Evolutionary conservation across 2,329 filamentous ascomycete genomes (phyloP).

Genomic region (Colletotrichum tanaceti): DNA sequence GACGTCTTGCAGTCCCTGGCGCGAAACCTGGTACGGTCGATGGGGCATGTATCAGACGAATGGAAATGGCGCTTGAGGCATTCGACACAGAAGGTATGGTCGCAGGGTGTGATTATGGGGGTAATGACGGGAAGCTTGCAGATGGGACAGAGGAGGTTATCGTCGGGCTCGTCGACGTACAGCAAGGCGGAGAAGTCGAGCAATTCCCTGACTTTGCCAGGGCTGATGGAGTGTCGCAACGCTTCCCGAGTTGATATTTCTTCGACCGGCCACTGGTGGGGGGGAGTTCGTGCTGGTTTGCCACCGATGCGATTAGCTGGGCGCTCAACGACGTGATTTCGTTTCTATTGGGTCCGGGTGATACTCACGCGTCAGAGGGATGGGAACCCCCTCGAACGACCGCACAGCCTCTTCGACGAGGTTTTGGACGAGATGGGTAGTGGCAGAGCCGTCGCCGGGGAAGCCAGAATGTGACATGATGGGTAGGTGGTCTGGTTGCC

Average conservation of each 20-base stretch:
- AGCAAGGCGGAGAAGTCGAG: conserved; percentile 60
- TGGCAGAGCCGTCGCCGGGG: conserved; percentile 24
- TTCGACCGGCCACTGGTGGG: conserved; percentile 35
- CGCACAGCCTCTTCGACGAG: conserved; percentile 36
- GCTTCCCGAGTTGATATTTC: conserved; percentile 35
- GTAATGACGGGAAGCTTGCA: conserved; percentile 71
- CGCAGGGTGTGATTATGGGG: conserved; percentile 71
- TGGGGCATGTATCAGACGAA: conserved; percentile 63
- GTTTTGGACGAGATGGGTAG: conserved; percentile 34
- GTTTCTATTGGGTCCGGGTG: neutral
- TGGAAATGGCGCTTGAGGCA: conserved; percentile 63
- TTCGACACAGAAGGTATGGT: conserved; percentile 72
- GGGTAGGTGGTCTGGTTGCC: conserved; percentile 5
- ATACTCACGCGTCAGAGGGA: conserved; percentile 33
- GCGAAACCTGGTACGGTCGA: conserved; percentile 63
- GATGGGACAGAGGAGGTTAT: conserved; percentile 64
- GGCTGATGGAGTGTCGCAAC: conserved; percentile 24
- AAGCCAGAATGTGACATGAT: conserved; percentile 34
- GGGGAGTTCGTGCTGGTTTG: conserved; percentile 29
- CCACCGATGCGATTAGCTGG: neutral
- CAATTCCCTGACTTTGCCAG: conserved; percentile 30
- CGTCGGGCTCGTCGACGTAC: conserved; percentile 58
- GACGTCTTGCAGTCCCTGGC: conserved; percentile 48
- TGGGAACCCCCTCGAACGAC: conserved; percentile 28
- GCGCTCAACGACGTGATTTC: neutral